Percentiles rank a stretch among this genome's conserved stretches.
Evolutionary conservation across 2,329 filamentous ascomycete genomes (phyloP).

Genomic region (Aspergillus fumigatiaffinis): DNA sequence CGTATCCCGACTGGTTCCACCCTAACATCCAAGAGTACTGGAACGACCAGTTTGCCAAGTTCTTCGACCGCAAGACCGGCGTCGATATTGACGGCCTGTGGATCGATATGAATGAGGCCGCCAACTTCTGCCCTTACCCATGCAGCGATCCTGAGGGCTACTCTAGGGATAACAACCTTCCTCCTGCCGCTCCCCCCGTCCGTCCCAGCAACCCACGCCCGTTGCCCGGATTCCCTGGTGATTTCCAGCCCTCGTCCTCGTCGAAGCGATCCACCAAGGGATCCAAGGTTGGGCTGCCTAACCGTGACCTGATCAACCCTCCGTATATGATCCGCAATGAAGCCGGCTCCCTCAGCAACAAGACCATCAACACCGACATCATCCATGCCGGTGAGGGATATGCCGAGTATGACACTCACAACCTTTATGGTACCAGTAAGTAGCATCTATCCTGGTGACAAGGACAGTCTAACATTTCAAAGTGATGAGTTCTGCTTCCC

Average conservation of each 20-base stretch:
- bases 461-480: slow-evolving; percentile 1
- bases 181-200: slow-evolving; percentile 61
- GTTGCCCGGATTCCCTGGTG: slow-evolving; percentile 64
- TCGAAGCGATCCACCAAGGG: slow-evolving; percentile 15
- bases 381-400: slow-evolving; percentile 62
- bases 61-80: slow-evolving; percentile 62
- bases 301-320: slow-evolving; percentile 61
- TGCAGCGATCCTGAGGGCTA: slow-evolving; percentile 54
- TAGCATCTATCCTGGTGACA: background rate
- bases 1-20: slow-evolving; percentile 74
- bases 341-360: slow-evolving; percentile 49
- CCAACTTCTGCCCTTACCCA: slow-evolving; percentile 54
- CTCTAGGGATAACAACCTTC: slow-evolving; percentile 36
- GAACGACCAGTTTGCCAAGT: slow-evolving; percentile 62
- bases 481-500: slow-evolving; percentile 66
- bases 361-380: slow-evolving; percentile 64
- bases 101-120: slow-evolving; percentile 66
- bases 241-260: slow-evolving; percentile 57
- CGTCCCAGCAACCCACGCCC: slow-evolving; percentile 57
- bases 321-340: slow-evolving; percentile 64
- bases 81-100: slow-evolving; percentile 74
- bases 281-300: slow-evolving; percentile 56
- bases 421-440: slow-evolving; percentile 65
- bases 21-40: slow-evolving; percentile 63
- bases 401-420: slow-evolving; percentile 71